Percentiles rank a stretch among this genome's conserved stretches.
Conservation (phyloP, 108 stramenopile species). For the Cyclostephanos invisitatus region DNA sequence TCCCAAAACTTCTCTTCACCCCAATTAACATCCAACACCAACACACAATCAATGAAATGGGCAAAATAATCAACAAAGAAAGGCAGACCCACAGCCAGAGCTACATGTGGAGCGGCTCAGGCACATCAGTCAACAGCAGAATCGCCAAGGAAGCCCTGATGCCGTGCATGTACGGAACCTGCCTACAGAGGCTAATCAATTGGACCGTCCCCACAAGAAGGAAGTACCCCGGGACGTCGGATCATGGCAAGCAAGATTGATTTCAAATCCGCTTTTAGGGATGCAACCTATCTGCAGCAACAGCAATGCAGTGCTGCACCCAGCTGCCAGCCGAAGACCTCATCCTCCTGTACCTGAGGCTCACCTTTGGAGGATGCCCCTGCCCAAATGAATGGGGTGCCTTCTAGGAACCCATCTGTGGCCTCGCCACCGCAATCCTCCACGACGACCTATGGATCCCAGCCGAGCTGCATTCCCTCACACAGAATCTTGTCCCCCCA, state of each 20-base stretch:
- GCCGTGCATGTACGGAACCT: not conserved
- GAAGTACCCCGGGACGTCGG: not conserved
- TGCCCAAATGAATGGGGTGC: not conserved
- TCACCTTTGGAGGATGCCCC: not conserved
- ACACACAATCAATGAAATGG: too few relatives aligned
- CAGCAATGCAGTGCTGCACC: not conserved
- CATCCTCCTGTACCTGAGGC: not conserved
- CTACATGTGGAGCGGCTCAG: constrained; percentile 4
- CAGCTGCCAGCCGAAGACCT: not conserved
- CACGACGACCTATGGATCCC: not conserved
- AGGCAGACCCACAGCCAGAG: constrained; percentile 1
- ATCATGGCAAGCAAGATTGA: not conserved
- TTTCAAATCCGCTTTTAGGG: not conserved
- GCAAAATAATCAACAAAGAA: not conserved
- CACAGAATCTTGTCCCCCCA: not conserved
- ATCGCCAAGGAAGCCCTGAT: not conserved
- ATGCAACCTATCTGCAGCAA: not conserved
- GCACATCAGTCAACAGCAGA: not conserved
- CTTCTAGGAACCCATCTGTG: not conserved
- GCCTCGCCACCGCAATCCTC: not conserved
- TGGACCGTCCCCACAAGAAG: not conserved
- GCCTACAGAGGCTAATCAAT: not conserved
- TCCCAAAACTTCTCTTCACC: too few relatives aligned
- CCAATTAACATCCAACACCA: too few relatives aligned
- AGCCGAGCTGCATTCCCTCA: not conserved